phyloP scores from a whole-genome alignment of 1,284 basidiomycete genomes.

The Ganoderma resinaceum region DNA sequence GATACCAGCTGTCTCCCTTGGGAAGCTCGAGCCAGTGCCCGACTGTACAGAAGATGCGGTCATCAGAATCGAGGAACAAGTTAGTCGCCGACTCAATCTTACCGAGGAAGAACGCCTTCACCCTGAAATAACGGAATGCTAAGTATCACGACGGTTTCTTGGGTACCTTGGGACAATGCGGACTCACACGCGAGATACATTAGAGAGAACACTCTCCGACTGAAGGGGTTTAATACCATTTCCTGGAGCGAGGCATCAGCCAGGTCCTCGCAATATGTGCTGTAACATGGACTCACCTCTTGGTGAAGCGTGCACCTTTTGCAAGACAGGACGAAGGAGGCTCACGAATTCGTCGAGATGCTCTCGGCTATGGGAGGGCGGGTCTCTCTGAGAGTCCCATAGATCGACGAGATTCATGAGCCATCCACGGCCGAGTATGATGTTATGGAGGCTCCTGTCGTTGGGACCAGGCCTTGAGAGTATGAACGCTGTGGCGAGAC shows the following conservation, averaged over 20 bases:
- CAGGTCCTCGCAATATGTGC: background rate
- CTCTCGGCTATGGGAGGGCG: background rate
- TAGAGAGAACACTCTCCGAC: background rate
- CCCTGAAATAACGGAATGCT: background rate
- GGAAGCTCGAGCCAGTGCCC: background rate
- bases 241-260: background rate
- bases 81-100: background rate
- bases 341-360: background rate
- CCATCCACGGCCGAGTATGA: conserved; percentile 1
- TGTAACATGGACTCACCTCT: background rate
- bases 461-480: background rate
- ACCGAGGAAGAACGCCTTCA: background rate
- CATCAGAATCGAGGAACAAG: background rate
- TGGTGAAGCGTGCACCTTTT: background rate
- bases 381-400: background rate
- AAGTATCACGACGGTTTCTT: background rate
- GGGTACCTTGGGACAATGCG: too few relatives aligned
- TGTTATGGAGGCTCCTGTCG: background rate
- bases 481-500: background rate
- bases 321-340: background rate
- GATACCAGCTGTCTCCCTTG: background rate
- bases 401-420: background rate
- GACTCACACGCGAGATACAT: background rate
- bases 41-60: background rate
- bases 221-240: background rate